Evolutionary conservation across 495 filamentous ascomycete genomes (phyloP).

Genomic region (Choiromyces venosus): DNA sequence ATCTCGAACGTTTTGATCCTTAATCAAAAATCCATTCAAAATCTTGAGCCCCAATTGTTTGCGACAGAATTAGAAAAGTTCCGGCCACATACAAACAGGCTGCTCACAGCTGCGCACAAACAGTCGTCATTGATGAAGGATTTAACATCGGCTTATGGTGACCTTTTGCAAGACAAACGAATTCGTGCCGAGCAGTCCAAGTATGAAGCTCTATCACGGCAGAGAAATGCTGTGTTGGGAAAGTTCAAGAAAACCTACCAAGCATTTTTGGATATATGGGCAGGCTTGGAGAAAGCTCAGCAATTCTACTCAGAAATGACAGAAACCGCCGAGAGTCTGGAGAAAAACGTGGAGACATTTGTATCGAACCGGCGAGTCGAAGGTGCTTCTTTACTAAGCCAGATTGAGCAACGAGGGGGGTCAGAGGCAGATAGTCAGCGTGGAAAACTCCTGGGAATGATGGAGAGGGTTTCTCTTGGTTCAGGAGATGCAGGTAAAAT

Average conservation of each 20-base stretch:
- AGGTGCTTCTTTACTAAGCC: conserved; percentile 77
- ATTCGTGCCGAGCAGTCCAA: conserved; percentile 90
- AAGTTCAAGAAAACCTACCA: conserved; percentile 91
- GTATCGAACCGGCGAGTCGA: conserved; percentile 90
- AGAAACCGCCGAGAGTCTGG: conserved; percentile 88
- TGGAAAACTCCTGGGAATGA: conserved; percentile 75
- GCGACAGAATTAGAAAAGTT: conserved; percentile 95
- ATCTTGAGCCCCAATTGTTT: conserved; percentile 84
- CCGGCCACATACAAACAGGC: conserved; percentile 80
- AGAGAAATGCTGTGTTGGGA: conserved; percentile 70
- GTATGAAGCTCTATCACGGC: conserved; percentile 80
- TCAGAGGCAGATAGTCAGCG: conserved; percentile 79
- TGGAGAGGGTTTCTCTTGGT: conserved; percentile 92
- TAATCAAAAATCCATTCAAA: conserved; percentile 90
- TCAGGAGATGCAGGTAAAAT: conserved; percentile 40
- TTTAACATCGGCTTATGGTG: conserved; percentile 78
- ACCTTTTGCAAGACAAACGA: conserved; percentile 86
- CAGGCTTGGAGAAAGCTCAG: conserved; percentile 76
- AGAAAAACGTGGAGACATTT: conserved; percentile 94
- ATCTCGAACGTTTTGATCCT: conserved; percentile 95
- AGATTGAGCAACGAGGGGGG: conserved; percentile 73
- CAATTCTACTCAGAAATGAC: conserved; percentile 94
- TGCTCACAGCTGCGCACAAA: conserved; percentile 89
- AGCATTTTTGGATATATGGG: conserved; percentile 83
- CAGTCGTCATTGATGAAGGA: conserved; percentile 93